Evolutionary conservation across 106 monocot species (phyloP), one percentile per base, ranked within the genome.

Genomic region (Acanthochlamys bracteata): DNA sequence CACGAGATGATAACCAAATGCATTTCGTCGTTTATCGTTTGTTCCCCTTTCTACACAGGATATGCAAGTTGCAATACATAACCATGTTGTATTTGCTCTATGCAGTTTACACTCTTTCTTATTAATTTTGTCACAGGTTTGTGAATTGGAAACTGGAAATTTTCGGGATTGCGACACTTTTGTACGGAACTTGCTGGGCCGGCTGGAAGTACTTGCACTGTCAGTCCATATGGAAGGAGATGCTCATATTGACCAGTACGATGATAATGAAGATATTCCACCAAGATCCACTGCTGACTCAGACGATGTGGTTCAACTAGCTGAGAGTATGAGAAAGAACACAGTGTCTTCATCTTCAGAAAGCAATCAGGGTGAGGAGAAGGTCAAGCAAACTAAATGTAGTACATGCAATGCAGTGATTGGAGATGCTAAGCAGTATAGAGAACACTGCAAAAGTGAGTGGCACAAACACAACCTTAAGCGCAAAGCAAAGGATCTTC

Each of bases 401-500:
- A 83, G 69, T 63, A 88, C 91, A 10, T 96, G 96, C 62, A 74
- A 88, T 74, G 83, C 82, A 4, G 23, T 78, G 61, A 75, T 96
- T 40, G 96, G 80, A 25, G 88, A 96, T 73, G 80, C 80, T 39
- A 96, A 74, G 65, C 73, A 85, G 53, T 96, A 88, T 26, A 88
- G 92, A 65, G 98, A 92, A 60, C 91, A 92, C 66, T 92, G 75
- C 66, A 92, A 98, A 66, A 75, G 71, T 17, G 88, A 88, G 7
- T 98, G 91, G 92, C 92, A 92, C 83, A 98, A 92, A 70, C 98
- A 92, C 53, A 92, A 92, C 46, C 67, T 88, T 59, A 91, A 68
- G 60, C 64, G 98, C 21, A 92, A 92, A 71, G 86, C 83, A 19
- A 85, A 74, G 63, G 67, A 88, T 24, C 91, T 92, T 66, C 83